Evolutionary conservation across 2,329 filamentous ascomycete species (phyloP).

Genomic region (Penicillium frequentans): DNA sequence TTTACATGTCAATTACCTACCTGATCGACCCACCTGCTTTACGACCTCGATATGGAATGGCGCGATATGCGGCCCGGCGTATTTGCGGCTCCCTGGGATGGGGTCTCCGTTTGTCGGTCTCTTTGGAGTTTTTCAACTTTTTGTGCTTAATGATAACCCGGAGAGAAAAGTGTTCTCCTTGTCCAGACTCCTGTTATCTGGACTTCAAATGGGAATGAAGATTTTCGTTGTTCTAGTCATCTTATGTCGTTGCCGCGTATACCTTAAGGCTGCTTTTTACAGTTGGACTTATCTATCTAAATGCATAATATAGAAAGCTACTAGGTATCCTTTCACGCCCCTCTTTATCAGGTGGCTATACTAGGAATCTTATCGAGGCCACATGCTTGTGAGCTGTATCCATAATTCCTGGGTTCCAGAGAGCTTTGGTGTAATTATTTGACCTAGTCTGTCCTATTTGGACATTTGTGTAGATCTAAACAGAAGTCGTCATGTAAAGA

Average conservation of each 20-base stretch:
- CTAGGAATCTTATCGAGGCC: too few relatives aligned
- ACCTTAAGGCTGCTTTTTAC: neutral
- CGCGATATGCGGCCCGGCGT: slow-evolving; percentile 8
- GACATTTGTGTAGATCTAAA: too few relatives aligned
- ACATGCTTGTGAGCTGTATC: too few relatives aligned
- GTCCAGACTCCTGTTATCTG: neutral
- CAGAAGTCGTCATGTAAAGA: too few relatives aligned
- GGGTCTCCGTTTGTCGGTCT: neutral
- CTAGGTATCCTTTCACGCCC: too few relatives aligned
- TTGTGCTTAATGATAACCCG: neutral
- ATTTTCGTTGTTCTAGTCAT: neutral
- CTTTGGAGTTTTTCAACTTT: neutral
- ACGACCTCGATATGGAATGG: slow-evolving; percentile 2
- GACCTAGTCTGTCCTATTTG: too few relatives aligned
- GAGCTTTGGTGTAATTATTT: too few relatives aligned
- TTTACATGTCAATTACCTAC: neutral
- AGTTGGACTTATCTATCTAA: too few relatives aligned
- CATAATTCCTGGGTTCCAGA: too few relatives aligned
- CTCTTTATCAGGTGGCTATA: too few relatives aligned
- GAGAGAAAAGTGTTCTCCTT: neutral
- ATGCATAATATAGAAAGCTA: too few relatives aligned
- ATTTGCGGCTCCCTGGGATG: neutral
- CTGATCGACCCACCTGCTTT: neutral
- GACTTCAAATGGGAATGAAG: neutral
- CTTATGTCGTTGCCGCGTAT: neutral